Percentiles rank a stretch among this genome's conserved stretches.
Conservation (phyloP, 2,329 filamentous ascomycete species). For the Karstenula rhodostoma region DNA sequence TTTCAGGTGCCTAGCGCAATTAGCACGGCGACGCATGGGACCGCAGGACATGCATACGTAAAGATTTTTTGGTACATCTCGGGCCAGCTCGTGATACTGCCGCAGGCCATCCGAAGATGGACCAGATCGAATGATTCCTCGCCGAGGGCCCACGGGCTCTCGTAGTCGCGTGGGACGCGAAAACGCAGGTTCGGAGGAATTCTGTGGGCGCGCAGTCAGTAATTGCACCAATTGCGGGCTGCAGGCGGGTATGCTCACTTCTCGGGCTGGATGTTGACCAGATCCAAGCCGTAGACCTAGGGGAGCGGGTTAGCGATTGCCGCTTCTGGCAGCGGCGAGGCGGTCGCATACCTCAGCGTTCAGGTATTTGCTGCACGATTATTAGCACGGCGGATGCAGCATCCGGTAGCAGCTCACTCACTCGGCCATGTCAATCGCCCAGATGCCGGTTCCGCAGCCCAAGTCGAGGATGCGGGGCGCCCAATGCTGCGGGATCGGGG, state of each 20-base stretch:
- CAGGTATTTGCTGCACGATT: slow-evolving; percentile 58
- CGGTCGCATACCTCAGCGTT: slow-evolving; percentile 58
- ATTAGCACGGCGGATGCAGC: slow-evolving; percentile 37
- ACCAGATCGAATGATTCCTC: slow-evolving; percentile 81
- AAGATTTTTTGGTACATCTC: slow-evolving; percentile 76
- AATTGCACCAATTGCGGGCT: slow-evolving; percentile 45
- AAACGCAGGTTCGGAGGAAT: slow-evolving; percentile 76
- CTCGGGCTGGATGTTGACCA: slow-evolving; percentile 68
- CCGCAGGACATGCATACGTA: slow-evolving; percentile 57
- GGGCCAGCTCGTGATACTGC: slow-evolving; percentile 79
- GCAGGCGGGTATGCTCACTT: slow-evolving; percentile 51
- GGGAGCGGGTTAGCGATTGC: slow-evolving; percentile 36
- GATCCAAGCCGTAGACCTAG: slow-evolving; percentile 66
- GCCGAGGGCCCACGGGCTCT: slow-evolving; percentile 74
- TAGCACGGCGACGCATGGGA: slow-evolving; percentile 25
- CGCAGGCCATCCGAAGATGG: slow-evolving; percentile 80
- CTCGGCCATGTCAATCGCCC: slow-evolving; percentile 87
- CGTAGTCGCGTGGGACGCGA: slow-evolving; percentile 75
- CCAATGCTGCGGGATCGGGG: slow-evolving; percentile 52
- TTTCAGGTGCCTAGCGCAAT: slow-evolving; percentile 71
- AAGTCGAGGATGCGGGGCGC: slow-evolving; percentile 67
- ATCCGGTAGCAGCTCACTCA: slow-evolving; percentile 55
- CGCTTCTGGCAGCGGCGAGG: slow-evolving; percentile 21
- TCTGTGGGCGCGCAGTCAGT: slow-evolving; percentile 56
- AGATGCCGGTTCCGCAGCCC: slow-evolving; percentile 89